Evolutionary conservation across 2,329 filamentous ascomycete genomes (phyloP).

Genomic region (Clarireedia monteithiana): DNA sequence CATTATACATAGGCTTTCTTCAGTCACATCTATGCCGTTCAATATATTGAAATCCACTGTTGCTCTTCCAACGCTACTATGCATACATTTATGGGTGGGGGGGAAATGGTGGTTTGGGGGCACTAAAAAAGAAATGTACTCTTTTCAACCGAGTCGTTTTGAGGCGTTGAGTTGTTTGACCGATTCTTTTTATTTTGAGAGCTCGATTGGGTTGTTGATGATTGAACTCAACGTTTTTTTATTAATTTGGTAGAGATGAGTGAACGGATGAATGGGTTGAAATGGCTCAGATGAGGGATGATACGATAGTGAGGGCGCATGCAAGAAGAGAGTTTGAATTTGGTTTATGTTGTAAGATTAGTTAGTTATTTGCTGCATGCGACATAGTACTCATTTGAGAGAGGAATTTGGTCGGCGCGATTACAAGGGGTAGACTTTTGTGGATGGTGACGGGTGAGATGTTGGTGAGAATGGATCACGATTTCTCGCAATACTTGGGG

Average conservation of each 20-base stretch:
- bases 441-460: too few species aligned
- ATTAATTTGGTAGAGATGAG: not conserved
- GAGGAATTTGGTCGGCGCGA: not conserved
- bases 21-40: too few species aligned
- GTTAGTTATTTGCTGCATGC: not conserved
- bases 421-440: not conserved
- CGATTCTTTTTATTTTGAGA: not conserved
- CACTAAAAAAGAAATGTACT: constrained; percentile 26
- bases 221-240: not conserved
- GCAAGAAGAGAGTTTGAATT: not conserved
- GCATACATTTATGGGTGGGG: constrained; percentile 4
- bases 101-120: constrained; percentile 6
- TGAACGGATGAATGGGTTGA: not conserved
- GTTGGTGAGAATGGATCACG: too few species aligned
- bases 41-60: too few species aligned
- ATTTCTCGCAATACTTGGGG: too few species aligned
- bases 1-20: too few species aligned
- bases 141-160: constrained; percentile 27
- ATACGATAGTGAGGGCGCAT: not conserved
- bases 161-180: constrained; percentile 15
- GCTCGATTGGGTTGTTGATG: not conserved
- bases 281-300: not conserved
- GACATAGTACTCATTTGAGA: not conserved
- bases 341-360: not conserved
- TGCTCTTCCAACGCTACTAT: not conserved